phyloP scores from a whole-genome alignment of 148 eudicot species.

The Chenopodium berlandieri region DNA sequence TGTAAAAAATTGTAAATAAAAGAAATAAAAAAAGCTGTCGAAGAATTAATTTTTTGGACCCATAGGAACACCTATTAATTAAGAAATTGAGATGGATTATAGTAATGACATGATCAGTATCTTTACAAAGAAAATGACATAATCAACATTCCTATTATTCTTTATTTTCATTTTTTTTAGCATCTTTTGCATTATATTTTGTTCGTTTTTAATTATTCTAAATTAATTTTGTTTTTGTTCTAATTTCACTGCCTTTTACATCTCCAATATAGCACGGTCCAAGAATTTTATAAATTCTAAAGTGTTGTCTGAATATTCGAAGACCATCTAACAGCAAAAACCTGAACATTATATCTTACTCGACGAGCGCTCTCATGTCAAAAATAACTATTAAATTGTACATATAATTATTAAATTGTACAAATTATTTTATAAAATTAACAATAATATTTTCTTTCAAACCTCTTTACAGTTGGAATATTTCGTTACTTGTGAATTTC shows the following conservation, averaged over 20 bases:
- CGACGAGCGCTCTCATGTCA: conserved; percentile 20
- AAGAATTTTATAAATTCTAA: conserved; percentile 15
- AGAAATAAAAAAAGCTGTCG: too few species aligned
- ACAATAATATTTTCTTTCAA: background rate
- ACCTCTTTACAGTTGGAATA: conserved; percentile 21
- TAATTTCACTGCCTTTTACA: background rate
- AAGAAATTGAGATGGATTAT: too few species aligned
- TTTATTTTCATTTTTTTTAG: too few species aligned
- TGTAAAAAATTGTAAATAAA: too few species aligned
- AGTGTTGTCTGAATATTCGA: conserved; percentile 25
- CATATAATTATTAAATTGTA: too few species aligned
- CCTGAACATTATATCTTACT: conserved; percentile 31
- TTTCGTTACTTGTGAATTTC: conserved; percentile 36
- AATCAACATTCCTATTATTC: too few species aligned
- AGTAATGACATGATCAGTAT: too few species aligned
- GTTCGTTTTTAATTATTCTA: background rate
- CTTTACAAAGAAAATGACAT: too few species aligned
- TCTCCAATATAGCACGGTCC: conserved; percentile 11
- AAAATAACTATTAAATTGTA: background rate
- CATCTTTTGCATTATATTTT: background rate
- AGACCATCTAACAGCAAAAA: conserved; percentile 37
- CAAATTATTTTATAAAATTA: background rate
- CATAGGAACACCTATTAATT: too few species aligned
- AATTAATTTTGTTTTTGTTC: too few species aligned
- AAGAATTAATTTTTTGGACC: too few species aligned